Percentiles rank a stretch among this genome's conserved stretches.
phyloP scores from a whole-genome alignment of 1,139 yeast species.

The Debaryomyces robertsiae region DNA sequence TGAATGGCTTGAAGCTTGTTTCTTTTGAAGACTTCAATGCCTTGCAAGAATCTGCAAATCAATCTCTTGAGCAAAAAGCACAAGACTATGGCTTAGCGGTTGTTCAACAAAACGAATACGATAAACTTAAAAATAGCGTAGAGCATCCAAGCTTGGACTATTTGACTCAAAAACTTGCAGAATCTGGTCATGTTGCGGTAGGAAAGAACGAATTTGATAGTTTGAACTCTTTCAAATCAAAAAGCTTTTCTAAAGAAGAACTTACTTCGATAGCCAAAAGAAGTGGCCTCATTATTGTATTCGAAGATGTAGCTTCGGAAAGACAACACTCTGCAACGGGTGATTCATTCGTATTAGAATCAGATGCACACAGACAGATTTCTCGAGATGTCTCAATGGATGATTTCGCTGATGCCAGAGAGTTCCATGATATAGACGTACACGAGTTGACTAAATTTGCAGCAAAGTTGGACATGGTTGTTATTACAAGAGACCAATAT shows the following conservation, averaged over 20 bases:
- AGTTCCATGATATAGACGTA: slow-evolving; percentile 31
- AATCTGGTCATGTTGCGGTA: slow-evolving; percentile 19
- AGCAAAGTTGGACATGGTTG: slow-evolving; percentile 39
- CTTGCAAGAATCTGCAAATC: slow-evolving; percentile 21
- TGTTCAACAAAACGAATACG: slow-evolving; percentile 17
- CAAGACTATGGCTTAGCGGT: slow-evolving; percentile 12
- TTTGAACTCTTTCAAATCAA: slow-evolving; percentile 6
- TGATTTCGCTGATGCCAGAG: slow-evolving; percentile 38
- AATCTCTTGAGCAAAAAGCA: slow-evolving; percentile 23
- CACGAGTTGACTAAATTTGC: slow-evolving; percentile 35
- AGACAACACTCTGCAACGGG: not conserved
- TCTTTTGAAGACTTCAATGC: slow-evolving; percentile 28
- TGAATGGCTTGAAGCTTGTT: slow-evolving; percentile 32
- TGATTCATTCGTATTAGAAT: not conserved
- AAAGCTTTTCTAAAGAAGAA: slow-evolving; percentile 2
- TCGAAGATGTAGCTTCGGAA: not conserved
- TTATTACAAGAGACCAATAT: slow-evolving; percentile 29
- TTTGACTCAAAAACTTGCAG: slow-evolving; percentile 20
- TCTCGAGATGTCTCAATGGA: slow-evolving; percentile 6
- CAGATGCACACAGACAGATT: not conserved
- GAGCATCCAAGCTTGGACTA: slow-evolving; percentile 25
- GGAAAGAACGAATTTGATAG: slow-evolving; percentile 5
- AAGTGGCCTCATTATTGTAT: not conserved
- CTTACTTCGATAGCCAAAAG: not conserved
- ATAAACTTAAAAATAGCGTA: slow-evolving; percentile 13